phyloP scores from a whole-genome alignment of 352 stramenopile species.

The Lagenidium sp. region DNA sequence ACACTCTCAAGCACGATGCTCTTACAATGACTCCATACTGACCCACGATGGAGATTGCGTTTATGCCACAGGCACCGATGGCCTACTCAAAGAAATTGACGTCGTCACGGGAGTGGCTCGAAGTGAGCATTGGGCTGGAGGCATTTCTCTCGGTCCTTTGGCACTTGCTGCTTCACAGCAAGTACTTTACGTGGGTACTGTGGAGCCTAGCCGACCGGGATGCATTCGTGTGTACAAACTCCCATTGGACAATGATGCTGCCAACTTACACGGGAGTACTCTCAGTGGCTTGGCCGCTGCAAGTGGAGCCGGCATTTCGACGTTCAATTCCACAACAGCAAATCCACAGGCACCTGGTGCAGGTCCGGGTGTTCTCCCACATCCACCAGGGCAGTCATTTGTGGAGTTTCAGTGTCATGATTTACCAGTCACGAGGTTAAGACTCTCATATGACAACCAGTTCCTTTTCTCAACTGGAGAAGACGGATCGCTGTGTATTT shows the following conservation, averaged over 20 bases:
- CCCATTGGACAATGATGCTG: slow-evolving; percentile 47
- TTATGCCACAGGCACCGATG: slow-evolving; percentile 88
- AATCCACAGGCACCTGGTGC: too few relatives aligned
- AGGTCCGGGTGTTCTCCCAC: not conserved
- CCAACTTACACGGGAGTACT: slow-evolving; percentile 2
- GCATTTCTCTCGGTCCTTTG: slow-evolving; percentile 63
- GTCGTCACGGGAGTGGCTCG: slow-evolving; percentile 44
- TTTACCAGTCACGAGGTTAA: slow-evolving; percentile 57
- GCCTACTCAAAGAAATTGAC: slow-evolving; percentile 87
- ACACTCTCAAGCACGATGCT: slow-evolving; percentile 66
- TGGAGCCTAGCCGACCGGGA: slow-evolving; percentile 60
- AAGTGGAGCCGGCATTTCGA: slow-evolving; percentile 3
- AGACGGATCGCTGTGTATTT: slow-evolving; percentile 88
- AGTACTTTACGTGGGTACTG: slow-evolving; percentile 84
- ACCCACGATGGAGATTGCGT: slow-evolving; percentile 59
- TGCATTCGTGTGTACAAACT: slow-evolving; percentile 65
- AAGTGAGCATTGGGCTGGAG: slow-evolving; percentile 45
- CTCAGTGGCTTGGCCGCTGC: slow-evolving; percentile 5
- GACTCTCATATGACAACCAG: slow-evolving; percentile 85
- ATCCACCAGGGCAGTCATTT: slow-evolving; percentile 18
- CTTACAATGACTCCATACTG: slow-evolving; percentile 54
- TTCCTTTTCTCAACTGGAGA: slow-evolving; percentile 91
- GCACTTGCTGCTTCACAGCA: slow-evolving; percentile 80
- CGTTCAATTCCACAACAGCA: slow-evolving; percentile 13
- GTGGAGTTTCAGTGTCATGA: slow-evolving; percentile 78